Percentiles rank a stretch among this genome's conserved stretches.
Evolutionary conservation across 306 rosid genomes (phyloP).

Genomic region (Astragalus membranaceus): DNA sequence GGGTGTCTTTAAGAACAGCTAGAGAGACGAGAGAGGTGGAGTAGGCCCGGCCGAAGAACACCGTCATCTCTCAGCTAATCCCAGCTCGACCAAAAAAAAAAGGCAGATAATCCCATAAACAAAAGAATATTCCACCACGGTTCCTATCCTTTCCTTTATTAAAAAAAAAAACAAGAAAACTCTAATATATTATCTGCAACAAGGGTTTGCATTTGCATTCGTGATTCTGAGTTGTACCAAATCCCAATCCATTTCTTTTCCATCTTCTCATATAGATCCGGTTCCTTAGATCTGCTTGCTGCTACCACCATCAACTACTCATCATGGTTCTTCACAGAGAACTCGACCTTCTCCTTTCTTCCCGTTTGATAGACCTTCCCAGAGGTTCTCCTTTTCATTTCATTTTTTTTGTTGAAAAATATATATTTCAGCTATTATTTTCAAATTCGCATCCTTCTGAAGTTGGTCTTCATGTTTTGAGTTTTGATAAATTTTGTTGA

Average conservation of each 20-base stretch:
- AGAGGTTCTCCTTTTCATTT: slow-evolving; percentile 6
- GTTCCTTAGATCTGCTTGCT: not conserved
- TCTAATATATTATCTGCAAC: not conserved
- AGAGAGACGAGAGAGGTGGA: too few species aligned
- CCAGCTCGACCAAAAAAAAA: too few species aligned
- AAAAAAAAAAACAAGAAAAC: not conserved
- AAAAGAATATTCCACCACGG: slow-evolving; percentile 16
- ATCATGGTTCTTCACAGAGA: slow-evolving; percentile 39
- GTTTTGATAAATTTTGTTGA: not conserved
- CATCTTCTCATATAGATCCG: not conserved
- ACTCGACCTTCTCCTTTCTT: slow-evolving; percentile 20
- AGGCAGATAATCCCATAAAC: not conserved
- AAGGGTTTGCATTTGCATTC: not conserved
- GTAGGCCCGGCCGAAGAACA: too few species aligned
- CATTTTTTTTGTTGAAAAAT: not conserved
- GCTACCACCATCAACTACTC: not conserved
- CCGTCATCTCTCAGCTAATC: too few species aligned
- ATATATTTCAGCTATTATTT: not conserved
- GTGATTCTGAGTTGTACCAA: not conserved
- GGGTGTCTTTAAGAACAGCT: too few species aligned
- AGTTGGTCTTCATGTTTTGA: not conserved
- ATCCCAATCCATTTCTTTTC: not conserved
- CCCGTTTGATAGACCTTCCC: slow-evolving; percentile 9
- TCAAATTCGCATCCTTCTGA: not conserved
- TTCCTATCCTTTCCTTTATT: not conserved